Base-by-base conservation (phyloP, 352 stramenopile species). In the Phytophthora sp. region DNA sequence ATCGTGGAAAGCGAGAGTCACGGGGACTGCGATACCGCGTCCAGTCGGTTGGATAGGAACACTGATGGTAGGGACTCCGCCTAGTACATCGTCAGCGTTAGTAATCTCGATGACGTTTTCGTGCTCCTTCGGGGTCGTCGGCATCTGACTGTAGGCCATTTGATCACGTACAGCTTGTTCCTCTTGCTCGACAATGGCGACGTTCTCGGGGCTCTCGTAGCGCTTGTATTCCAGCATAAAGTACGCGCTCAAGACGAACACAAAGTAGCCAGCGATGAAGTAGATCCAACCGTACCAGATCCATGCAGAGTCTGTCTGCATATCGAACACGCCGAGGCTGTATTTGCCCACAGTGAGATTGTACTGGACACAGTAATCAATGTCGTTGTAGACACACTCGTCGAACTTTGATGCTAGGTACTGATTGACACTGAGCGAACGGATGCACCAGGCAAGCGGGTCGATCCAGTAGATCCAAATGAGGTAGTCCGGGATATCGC, bases 391-490 rank as follows among this genome's bases (percentile, higher is more conserved):
- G 9, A 66, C 56, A 35, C 80, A 88, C 12, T 72, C 67, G 21
- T 66, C 42, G 61, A 84, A 89, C 36, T 65, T 70, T n/a, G 64
- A 56, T 24, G 65, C 66, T 18, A 66, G 56, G 66, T 89, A 93
- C 63, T 93, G 76, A 57, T 89, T 89, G 26, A 91, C 57, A 31
- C 68, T 74, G 4, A 91, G 66, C 13, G 70, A 69, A 12, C 84
- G 82, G 31, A 88, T 84, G 53, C 72, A 84, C 80, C 80, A 94
- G 15, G 75, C 66, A 18, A 94, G 70, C 8, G 87, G 87, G 27
- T 93, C 87, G 35, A 95, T 77, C 76, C 79, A 93, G 67, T 90
- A 93, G 21, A 94, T 36, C 86, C 85, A 94, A n/a, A 80, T 76
- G 26, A 88, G 81, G 51, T 82, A 84, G 45, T 74, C 57, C 3